Conservation (phyloP, 352 stramenopile species). For the Salisapilia sapeloensis region DNA sequence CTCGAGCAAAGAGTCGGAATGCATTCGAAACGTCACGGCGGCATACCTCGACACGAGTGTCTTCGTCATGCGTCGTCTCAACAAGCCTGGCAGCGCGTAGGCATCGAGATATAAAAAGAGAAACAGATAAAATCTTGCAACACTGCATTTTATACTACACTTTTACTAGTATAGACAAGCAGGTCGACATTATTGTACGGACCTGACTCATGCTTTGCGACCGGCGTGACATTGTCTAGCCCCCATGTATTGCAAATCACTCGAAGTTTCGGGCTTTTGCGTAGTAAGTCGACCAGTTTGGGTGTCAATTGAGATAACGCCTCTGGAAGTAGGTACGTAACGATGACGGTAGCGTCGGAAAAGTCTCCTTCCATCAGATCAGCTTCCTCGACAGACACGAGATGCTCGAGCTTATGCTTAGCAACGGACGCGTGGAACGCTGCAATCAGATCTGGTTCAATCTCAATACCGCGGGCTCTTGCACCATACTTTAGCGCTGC, state of each 20-base stretch:
- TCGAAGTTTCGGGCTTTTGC: constrained; percentile 14
- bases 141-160: neutral
- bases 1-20: constrained; percentile 60
- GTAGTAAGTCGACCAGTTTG: constrained; percentile 19
- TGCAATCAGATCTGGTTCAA: constrained; percentile 29
- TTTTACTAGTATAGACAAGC: constrained; percentile 22
- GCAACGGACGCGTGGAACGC: constrained; percentile 19
- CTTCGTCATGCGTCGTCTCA: constrained; percentile 71
- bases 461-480: constrained; percentile 30
- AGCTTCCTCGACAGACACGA: constrained; percentile 24
- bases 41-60: constrained; percentile 79
- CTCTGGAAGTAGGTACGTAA: constrained; percentile 37
- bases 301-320: constrained; percentile 18
- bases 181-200: constrained; percentile 26
- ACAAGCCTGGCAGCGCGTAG: constrained; percentile 28
- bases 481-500: constrained; percentile 19
- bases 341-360: constrained; percentile 29
- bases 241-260: constrained; percentile 55
- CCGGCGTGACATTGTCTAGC: constrained; percentile 12
- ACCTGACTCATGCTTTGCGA: constrained; percentile 15
- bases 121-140: neutral
- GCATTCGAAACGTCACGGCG: constrained; percentile 78
- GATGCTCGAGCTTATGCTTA: constrained; percentile 14
- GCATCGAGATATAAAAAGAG: neutral
- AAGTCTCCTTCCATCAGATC: constrained; percentile 31